phyloP scores from a whole-genome alignment of 306 rosid genomes.

The Citrullus amarus region DNA sequence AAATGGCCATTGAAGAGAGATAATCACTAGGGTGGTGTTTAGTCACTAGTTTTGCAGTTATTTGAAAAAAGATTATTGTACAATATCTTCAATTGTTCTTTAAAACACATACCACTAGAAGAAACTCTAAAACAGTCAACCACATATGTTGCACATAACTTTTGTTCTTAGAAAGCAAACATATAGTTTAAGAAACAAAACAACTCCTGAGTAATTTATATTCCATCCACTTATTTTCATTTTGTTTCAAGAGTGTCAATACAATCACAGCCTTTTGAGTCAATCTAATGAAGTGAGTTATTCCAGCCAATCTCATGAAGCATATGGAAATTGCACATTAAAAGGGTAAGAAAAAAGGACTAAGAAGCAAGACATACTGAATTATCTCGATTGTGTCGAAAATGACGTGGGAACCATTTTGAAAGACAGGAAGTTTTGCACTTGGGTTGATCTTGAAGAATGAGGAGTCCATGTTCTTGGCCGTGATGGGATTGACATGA shows the following conservation, averaged over 20 bases:
- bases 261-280: background rate
- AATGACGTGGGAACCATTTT: constrained; percentile 74
- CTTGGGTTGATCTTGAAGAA: constrained; percentile 67
- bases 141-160: background rate
- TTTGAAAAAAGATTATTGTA: background rate
- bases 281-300: background rate
- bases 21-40: background rate
- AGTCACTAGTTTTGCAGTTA: background rate
- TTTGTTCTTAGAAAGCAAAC: background rate
- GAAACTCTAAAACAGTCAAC: background rate
- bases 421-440: constrained; percentile 76
- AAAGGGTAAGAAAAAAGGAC: background rate
- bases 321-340: background rate
- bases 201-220: background rate
- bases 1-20: background rate
- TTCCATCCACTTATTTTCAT: background rate
- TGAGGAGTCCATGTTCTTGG: constrained; percentile 70
- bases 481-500: constrained; percentile 87
- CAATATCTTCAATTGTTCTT: background rate
- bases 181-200: background rate
- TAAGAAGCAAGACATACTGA: constrained; percentile 43
- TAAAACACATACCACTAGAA: background rate
- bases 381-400: constrained; percentile 68
- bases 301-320: background rate
- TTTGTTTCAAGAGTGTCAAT: background rate